Evolutionary conservation across 2,329 filamentous ascomycete species (phyloP), one percentile per base, ranked within the genome.

Genomic region (Aspergillus ruber): DNA sequence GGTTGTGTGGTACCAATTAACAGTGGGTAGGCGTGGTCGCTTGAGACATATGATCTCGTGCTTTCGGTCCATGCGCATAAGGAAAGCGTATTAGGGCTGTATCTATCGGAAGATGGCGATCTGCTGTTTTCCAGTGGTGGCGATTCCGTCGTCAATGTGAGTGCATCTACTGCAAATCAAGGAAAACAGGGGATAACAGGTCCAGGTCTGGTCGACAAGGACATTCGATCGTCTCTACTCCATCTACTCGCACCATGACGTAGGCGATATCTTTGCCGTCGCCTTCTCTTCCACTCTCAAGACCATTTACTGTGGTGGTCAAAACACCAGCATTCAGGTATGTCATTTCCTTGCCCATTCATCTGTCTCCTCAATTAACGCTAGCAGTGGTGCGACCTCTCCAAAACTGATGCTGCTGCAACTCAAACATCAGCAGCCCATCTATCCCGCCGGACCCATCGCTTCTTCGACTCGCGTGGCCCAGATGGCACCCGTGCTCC

Each of bases 231-330:
- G 86, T 23, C 76, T 93, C 1, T 93, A 90, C 72, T 89, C 93
- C 53, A 87, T 97, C 52, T 95, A 95, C 74, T 94, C 90, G 53
- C 85, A 85, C 43, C 91, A 95, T 68, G 93, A 97, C 59, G 87
- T 95, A 36, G 93, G 93, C 50, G 93, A 98, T 71, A 83, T 98
- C 50, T 97, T 97, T 66, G 95, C 89, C 57, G 84, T 95, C n/a
- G 86, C 85, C 1, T 96, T 95, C 67, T 95, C 90, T 3, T 73
- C 82, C 6, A 79, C 83, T 56, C 77, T 88, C 59, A 81, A 91
- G 56, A 95, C 86, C 0, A 79, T 95, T 3, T 97, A 95, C 66
- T 80, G 95, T 39, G 93, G 93, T 48, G 88, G 90, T 0, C 93
- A 97, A 64, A 96, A 97, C 63, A 93, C 90, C 6, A 89, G 86